A percentile compares a stretch with the other conserved stretches of the same genome.
Conservation (phyloP, 2,329 filamentous ascomycete genomes). For the Elsinoe ampelina region DNA sequence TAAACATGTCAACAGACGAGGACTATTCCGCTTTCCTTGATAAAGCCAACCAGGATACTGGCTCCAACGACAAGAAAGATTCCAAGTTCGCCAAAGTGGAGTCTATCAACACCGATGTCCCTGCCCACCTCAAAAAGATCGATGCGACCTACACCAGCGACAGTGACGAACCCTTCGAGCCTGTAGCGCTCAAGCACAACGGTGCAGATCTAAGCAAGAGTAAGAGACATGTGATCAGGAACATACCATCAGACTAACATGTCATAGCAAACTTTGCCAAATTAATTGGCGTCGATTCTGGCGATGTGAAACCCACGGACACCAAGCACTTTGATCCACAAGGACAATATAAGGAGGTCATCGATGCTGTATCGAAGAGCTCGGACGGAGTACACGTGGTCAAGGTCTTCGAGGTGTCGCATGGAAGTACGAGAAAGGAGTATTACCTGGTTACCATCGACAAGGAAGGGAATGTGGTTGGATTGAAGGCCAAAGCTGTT, state of each 20-base stretch:
- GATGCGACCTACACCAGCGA: conserved; percentile 68
- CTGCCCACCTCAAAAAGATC: conserved; percentile 47
- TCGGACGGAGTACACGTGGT: conserved; percentile 51
- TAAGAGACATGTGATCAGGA: conserved; percentile 22
- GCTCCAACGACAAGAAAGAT: conserved; percentile 21
- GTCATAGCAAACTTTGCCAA: conserved; percentile 49
- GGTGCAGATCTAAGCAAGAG: conserved; percentile 42
- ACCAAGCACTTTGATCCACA: conserved; percentile 63
- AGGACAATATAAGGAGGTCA: conserved; percentile 58
- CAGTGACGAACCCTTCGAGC: conserved; percentile 75
- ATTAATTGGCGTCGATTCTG: conserved; percentile 51
- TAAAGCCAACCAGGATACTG: conserved; percentile 67
- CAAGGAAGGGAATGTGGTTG: conserved; percentile 54
- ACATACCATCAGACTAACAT: not conserved
- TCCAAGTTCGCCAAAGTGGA: conserved; percentile 29
- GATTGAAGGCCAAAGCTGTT: conserved; percentile 66
- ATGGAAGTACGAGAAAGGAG: conserved; percentile 56
- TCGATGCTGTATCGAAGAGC: conserved; percentile 61
- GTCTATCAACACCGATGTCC: conserved; percentile 47
- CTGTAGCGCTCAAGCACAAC: conserved; percentile 56
- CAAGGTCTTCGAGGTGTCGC: conserved; percentile 62
- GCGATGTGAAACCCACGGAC: conserved; percentile 55
- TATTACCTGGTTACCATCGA: conserved; percentile 70
- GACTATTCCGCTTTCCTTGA: conserved; percentile 78
- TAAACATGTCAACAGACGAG: conserved; percentile 63